phyloP scores from a whole-genome alignment of 2,329 filamentous ascomycete genomes.

The Trichoderma cornu-damae region DNA sequence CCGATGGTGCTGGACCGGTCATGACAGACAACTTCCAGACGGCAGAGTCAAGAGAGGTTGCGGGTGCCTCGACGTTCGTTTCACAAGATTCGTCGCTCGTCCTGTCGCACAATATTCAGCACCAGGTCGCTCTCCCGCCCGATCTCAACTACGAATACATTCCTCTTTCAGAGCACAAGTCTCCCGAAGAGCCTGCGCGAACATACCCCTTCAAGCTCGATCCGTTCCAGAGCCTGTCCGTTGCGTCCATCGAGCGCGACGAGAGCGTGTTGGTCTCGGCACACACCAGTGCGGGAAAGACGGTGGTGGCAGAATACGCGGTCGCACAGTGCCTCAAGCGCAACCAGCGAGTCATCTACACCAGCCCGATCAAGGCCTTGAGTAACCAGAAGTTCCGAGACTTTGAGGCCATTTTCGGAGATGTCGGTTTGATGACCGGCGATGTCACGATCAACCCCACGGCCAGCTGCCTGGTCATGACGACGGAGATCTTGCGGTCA shows the following conservation, averaged over 20 bases:
- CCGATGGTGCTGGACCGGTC: conserved; percentile 65
- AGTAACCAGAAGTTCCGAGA: conserved; percentile 99
- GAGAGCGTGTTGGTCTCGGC: conserved; percentile 96
- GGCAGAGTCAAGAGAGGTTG: conserved; percentile 85
- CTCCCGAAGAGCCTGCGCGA: conserved; percentile 80
- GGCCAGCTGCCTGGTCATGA: conserved; percentile 97
- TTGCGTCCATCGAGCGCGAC: conserved; percentile 89
- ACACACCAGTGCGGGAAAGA: conserved; percentile 96
- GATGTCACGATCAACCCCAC: conserved; percentile 99
- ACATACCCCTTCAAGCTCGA: conserved; percentile 87
- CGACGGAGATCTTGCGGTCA: conserved; percentile 95
- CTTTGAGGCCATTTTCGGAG: conserved; percentile 90
- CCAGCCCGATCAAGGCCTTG: conserved; percentile 95
- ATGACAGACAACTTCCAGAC: conserved; percentile 94
- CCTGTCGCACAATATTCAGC: conserved; percentile 93
- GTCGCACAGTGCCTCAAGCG: conserved; percentile 96
- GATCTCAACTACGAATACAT: conserved; percentile 92
- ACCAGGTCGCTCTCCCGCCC: conserved; percentile 91
- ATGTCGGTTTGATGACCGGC: conserved; percentile 96
- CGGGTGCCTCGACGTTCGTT: conserved; percentile 65
- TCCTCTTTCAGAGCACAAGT: conserved; percentile 89
- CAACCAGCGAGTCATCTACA: conserved; percentile 98
- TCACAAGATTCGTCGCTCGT: conserved; percentile 67
- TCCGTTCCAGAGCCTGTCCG: conserved; percentile 93
- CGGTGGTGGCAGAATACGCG: conserved; percentile 95